Evolutionary conservation across 495 filamentous ascomycete species (phyloP), one percentile per base, ranked within the genome.

Genomic region (Talaromyces thailandensis): DNA sequence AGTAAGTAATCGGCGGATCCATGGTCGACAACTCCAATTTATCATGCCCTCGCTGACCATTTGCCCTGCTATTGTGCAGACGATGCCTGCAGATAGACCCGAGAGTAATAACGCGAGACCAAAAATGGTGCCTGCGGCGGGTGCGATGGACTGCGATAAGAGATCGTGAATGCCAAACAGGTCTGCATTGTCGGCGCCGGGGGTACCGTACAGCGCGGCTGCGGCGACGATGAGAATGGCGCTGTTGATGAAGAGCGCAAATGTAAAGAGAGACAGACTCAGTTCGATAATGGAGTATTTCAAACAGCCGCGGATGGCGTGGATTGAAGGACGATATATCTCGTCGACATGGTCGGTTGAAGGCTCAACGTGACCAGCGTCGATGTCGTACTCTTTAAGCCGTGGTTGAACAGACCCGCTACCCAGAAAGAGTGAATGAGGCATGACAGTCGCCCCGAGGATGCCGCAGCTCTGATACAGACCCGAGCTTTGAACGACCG

Each of bases 361-460:
- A 2, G 75, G 67, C 2, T 81, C 76, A 9, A 85, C 76, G 32
- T 86, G 79, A n/a, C 86, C 86, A 14, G 72, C 69, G 50, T 78
- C 80, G 24, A 76, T 69, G 70, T 96, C 92, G 67, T 88, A 96
- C 50, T 93, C 88, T 58, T 82, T 82, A 3, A 96, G 84, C 8
- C 92, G 87, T 9, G 89, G 77, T 71, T 96, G 90, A 0, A 96
- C 90, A 53, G 96, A 87, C 11, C 91, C 92, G 53, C 87, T 91
- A n/a, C 92, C 92, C 6, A 96, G 82, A 67, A 92, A 96, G 29
- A 96, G 81, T 56, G 87, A 90, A 72, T 96, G 92, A 4, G 92
- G 92, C 92, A 96, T 96, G 24, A 96, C 91, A 2, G 92, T 96
- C 16, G 92, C 92, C 24, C 92, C 92, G 11, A 96, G 82, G 65